These are phyloP conservation scores for Flaveria trinervia DNA, from an alignment of 129 eudicot genomes.

Conservation along the genomic window DNA sequence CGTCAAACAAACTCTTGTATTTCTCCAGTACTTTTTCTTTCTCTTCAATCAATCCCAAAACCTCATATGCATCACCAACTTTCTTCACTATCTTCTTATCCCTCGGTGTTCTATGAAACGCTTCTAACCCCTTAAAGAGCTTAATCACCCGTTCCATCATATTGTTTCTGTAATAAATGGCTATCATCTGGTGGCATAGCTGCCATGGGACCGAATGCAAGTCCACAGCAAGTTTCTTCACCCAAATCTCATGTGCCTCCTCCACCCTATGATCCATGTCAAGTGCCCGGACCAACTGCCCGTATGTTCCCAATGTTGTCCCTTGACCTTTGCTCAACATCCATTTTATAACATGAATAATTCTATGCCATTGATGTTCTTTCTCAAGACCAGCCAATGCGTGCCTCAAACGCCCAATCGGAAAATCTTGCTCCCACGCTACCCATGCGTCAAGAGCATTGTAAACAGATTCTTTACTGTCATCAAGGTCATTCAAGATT, in stretches of 20 bases:
- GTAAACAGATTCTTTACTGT: conserved; percentile 64
- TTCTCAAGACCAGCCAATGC: conserved; percentile 63
- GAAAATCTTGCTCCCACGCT: conserved; percentile 81
- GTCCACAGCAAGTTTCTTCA: conserved; percentile 60
- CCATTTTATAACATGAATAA: conserved; percentile 82
- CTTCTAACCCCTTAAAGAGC: conserved; percentile 69
- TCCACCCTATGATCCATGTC: conserved; percentile 69
- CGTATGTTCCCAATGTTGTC: conserved; percentile 69
- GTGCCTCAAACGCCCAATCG: conserved; percentile 58
- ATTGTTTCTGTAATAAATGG: conserved; percentile 61
- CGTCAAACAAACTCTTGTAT: conserved; percentile 52
- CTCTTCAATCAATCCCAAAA: conserved; percentile 59
- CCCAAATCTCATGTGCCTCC: conserved; percentile 76
- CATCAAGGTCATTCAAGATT: conserved; percentile 45
- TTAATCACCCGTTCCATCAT: conserved; percentile 61
- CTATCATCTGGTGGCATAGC: conserved; percentile 60
- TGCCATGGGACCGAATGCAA: conserved; percentile 81
- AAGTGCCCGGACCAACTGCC: conserved; percentile 65
- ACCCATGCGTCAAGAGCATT: conserved; percentile 81
- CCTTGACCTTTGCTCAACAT: conserved; percentile 91
- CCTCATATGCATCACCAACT: conserved; percentile 76
- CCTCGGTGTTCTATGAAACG: conserved; percentile 64
- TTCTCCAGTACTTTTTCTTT: conserved; percentile 69
- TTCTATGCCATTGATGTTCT: conserved; percentile 70
- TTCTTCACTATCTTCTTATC: conserved; percentile 70